Base-by-base conservation (phyloP, 495 filamentous ascomycete species). In the Tuber microsphaerosporum region DNA sequence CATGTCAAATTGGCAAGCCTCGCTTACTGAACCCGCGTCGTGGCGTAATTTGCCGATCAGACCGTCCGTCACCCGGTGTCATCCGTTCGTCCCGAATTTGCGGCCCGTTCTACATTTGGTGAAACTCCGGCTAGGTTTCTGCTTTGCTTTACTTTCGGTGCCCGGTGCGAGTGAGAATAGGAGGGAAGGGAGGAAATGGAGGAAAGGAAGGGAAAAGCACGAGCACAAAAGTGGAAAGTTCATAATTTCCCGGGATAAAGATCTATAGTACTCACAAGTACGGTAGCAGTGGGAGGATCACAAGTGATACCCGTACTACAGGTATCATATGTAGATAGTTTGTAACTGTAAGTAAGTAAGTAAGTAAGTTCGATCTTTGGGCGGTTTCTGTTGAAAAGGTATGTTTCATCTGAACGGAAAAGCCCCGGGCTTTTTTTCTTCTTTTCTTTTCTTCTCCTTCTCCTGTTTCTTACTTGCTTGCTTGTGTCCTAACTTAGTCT, bases 31-130 rank as follows among this genome's bases (percentile, higher is more conserved):
- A 78, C 39, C 39, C 39, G 39, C 76, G 75, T 44, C 77, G 77
- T 79, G 77, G 77, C 77, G 77, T 71, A 79, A 79, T 79, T 56
- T 26, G 77, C 70, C 77, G 76, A 79, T 79, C 77, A 79, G 76
- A 79, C 76, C 76, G 46, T 75, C 76, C 76, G 46, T 75, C 77
- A 72, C 77, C 77, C 77, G 77, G 72, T 79, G 77, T 79, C 75
- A 79, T 79, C 75, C 34, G 34, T 37, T 37, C 34, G 34, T 37
- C 34, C 34, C 76, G 77, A 79, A 31, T 79, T 79, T 75, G 73
- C 77, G 77, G 77, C 77, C 77, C 76, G 77, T 78, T 79, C 76
- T 75, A 79, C 76, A 75, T 79, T 79, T 79, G 77, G 77, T 79
- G 72, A 44, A 42, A 79, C 77, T 78, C 77, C 77, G 76, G 61